A percentile compares a stretch with the other conserved stretches of the same genome.
These are phyloP conservation scores for Pseudogymnoascus sp. DNA, from an alignment of 2,329 filamentous ascomycete genomes.

Conservation along the genomic window DNA sequence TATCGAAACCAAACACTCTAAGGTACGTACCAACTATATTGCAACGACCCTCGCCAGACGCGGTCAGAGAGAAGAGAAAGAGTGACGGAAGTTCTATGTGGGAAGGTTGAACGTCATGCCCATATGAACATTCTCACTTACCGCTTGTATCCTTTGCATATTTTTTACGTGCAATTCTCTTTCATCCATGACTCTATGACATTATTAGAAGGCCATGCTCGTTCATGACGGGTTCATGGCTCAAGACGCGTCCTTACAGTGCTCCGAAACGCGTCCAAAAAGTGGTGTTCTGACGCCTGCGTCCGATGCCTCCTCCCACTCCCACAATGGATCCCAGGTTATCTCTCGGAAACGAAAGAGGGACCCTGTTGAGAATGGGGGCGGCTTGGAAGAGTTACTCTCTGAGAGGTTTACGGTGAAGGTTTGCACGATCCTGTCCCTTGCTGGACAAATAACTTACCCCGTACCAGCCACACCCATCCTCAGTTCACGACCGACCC, in stretches of 20 bases:
- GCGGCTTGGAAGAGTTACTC: conserved; percentile 27
- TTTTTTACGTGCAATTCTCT: conserved; percentile 12
- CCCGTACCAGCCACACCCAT: conserved; percentile 46
- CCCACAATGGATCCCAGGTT: conserved; percentile 17
- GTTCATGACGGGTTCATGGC: conserved; percentile 22
- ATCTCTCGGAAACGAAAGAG: conserved; percentile 30
- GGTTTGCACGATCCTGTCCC: conserved; percentile 20
- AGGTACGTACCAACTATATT: conserved; percentile 4
- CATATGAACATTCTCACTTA: conserved; percentile 3
- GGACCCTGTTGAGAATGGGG: conserved; percentile 18
- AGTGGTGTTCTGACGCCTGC: conserved; percentile 26
- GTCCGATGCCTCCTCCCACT: conserved; percentile 22
- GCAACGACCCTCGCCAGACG: conserved; percentile 1
- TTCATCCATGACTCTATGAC: conserved; percentile 26
- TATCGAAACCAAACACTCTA: neutral
- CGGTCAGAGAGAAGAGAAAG: neutral
- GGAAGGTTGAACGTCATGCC: neutral
- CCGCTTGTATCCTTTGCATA: conserved; percentile 1
- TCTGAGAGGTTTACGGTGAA: conserved; percentile 30
- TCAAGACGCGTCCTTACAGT: conserved; percentile 23
- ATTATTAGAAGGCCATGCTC: conserved; percentile 29
- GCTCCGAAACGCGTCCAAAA: conserved; percentile 22
- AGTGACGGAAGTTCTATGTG: neutral
- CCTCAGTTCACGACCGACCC: conserved; percentile 45
- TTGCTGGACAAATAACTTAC: conserved; percentile 18